A percentile compares a stretch with the other conserved stretches of the same genome.
Conservation (phyloP, 805 yeast species). For the Sugiyamaella boreocaroliniensis region DNA sequence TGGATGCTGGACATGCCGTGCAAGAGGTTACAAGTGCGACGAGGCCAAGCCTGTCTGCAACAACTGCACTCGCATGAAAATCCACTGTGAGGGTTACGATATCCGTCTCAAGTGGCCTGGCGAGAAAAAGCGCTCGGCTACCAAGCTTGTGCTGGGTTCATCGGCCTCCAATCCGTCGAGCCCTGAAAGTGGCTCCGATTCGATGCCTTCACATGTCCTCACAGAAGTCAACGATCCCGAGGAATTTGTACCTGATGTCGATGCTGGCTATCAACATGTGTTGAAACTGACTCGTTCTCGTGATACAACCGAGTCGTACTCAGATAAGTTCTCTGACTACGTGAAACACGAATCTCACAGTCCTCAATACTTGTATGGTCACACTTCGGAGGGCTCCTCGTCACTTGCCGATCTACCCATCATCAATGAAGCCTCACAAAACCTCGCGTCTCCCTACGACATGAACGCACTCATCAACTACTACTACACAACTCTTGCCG, state of each 20-base stretch:
- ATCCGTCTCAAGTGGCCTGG: slow-evolving; percentile 24
- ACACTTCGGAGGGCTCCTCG: not conserved
- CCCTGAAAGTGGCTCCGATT: not conserved
- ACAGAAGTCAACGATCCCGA: slow-evolving; percentile 2
- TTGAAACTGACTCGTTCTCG: slow-evolving; percentile 3
- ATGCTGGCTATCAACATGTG: slow-evolving; percentile 3
- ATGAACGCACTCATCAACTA: slow-evolving; percentile 8
- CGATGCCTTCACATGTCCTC: not conserved
- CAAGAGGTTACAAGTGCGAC: slow-evolving; percentile 23
- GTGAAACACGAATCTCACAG: not conserved
- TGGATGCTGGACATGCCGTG: slow-evolving; percentile 25
- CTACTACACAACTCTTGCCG: slow-evolving; percentile 7
- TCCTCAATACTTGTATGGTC: not conserved
- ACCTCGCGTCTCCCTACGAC: not conserved
- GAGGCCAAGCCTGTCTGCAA: slow-evolving; percentile 22
- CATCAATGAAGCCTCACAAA: not conserved
- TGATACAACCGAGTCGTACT: not conserved
- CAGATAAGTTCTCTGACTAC: not conserved
- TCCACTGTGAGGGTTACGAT: slow-evolving; percentile 23
- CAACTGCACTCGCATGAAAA: slow-evolving; percentile 16
- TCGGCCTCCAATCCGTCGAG: not conserved
- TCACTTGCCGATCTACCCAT: not conserved
- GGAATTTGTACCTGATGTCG: slow-evolving; percentile 6
- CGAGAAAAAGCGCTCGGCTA: slow-evolving; percentile 12
- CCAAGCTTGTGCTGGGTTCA: not conserved